Percentiles rank a stretch among this genome's conserved stretches.
Conservation (phyloP, 2,329 filamentous ascomycete genomes). For the Ramichloridium luteum region DNA sequence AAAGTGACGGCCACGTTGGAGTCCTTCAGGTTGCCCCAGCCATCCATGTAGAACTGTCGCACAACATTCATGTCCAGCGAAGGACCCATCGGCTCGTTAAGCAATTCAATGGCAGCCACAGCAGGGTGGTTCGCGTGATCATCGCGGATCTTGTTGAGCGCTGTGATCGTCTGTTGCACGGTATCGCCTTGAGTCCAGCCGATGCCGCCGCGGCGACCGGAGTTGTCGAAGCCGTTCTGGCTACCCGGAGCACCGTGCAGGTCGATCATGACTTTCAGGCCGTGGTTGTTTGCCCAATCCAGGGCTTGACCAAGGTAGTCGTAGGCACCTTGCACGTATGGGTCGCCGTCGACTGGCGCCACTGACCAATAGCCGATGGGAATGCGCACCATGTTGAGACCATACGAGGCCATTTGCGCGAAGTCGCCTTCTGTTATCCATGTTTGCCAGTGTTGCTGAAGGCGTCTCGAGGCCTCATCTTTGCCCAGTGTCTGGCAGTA, state of each 20-base stretch:
- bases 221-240: conserved; percentile 59
- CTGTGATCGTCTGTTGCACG: conserved; percentile 28
- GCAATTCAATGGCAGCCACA: conserved; percentile 34
- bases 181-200: conserved; percentile 34
- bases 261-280: conserved; percentile 55
- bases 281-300: conserved; percentile 42
- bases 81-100: conserved; percentile 37
- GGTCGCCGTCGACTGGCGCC: conserved; percentile 38
- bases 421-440: conserved; percentile 33
- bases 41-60: conserved; percentile 36
- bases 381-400: conserved; percentile 35
- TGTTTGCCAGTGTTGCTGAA: conserved; percentile 26
- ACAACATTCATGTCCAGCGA: conserved; percentile 32
- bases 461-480: conserved; percentile 30
- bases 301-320: conserved; percentile 36
- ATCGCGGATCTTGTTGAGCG: conserved; percentile 36
- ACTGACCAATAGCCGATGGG: conserved; percentile 45
- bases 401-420: conserved; percentile 26
- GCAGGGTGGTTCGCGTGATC: conserved; percentile 34
- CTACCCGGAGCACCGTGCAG: conserved; percentile 53
- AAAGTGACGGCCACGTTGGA: conserved; percentile 32
- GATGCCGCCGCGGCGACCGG: conserved; percentile 40
- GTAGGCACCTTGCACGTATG: conserved; percentile 38
- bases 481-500: conserved; percentile 34
- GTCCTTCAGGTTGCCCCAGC: conserved; percentile 34